Evolutionary conservation across 352 stramenopile species (phyloP), one percentile per base, ranked within the genome.

Genomic region (Phytophthora fragariae): DNA sequence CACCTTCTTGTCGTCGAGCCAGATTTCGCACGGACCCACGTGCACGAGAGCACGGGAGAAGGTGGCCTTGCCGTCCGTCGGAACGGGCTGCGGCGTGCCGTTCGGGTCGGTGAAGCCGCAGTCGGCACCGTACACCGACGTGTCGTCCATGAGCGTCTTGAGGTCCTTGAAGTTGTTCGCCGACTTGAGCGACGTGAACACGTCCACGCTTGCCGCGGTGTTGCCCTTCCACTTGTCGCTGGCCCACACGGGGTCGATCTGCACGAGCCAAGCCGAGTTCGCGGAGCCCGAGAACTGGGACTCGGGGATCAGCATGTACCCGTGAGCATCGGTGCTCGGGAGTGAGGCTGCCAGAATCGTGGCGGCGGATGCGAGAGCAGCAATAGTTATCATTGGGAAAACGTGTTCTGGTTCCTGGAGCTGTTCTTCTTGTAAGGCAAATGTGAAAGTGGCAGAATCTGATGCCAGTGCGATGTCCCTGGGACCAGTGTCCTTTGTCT

Each of bases 31-130:
- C 47, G 47, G 47, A 54, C 47, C 47, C 17, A 65, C 65, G 31
- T 72, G 66, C 11, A 63, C 49, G 17, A 68, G 62, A 35, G 37
- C 57, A 27, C 57, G 57, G 2, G 57, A 68, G 54, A 73, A 68
- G 31, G 66, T 73, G 41, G 58, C 66, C 15, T 35, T 63, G 41
- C 58, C 44, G 9, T 47, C 37, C 5, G 39, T 68, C 3, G 66
- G 66, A 14, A 57, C 49, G 9, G 27, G 9, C 33, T 68, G 39
- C 3, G 66, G 39, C 19, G 50, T 63, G 8, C n/a, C 66, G 29
- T 64, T 44, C 5, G 58, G 58, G 58, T 73, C 29, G 5, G 66
- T 68, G 58, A 46, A 68, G 2, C 66, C 66, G 47, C 66, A 73
- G 50, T 62, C 66, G 2, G 50, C 39, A 5, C 66, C 66, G 29